Base-by-base conservation (phyloP, 352 stramenopile species). In the Pythium pectinolyticum region DNA sequence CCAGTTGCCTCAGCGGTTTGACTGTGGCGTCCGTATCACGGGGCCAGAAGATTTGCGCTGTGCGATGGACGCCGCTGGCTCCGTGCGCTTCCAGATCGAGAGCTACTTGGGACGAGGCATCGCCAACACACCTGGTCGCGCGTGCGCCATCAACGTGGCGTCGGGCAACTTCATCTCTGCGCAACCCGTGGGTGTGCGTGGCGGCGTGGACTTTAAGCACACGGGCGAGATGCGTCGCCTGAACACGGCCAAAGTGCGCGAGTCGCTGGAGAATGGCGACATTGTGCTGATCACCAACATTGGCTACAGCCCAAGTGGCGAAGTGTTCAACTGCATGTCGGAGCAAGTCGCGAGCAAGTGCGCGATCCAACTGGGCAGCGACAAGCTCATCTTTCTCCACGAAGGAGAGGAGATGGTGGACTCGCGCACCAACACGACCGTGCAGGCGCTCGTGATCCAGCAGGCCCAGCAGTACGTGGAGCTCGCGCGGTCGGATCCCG, bases 121-220 rank as follows among this genome's bases (percentile, higher is more conserved):
- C 53, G 79, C 90, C 41, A 97, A 97, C 69, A 82, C 78, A 11
- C 84, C 85, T 0, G 86, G 86, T 40, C 75, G 81, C 22, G 72
- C 77, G 1, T 64, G 79, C 7, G 74, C 80, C 8, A 92, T 97
- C 63, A 98, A 97, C 69, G 95, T 99, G 41, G 85, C 97, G 5
- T 97, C 90, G 3, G 96, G 96, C 12, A 99, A 99, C 70, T 99
- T 98, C 74, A 98, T 98, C 75, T 97, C 92, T 11, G 95, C 96
- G 5, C 88, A 96, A 71, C 88, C 82, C 8, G 82, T 97, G 3
- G 91, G 91, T 15, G 89, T 97, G 1, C 81, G 86, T 20, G 86
- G 82, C 28, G 88, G 88, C 17, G 84, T 96, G 19, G 88, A 96
- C 71, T 96, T 92, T 50, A 92, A 93, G 61, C 89, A 86, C 88